Conservation (phyloP, 2,329 filamentous ascomycete species). For the Xylariaceae sp. region DNA sequence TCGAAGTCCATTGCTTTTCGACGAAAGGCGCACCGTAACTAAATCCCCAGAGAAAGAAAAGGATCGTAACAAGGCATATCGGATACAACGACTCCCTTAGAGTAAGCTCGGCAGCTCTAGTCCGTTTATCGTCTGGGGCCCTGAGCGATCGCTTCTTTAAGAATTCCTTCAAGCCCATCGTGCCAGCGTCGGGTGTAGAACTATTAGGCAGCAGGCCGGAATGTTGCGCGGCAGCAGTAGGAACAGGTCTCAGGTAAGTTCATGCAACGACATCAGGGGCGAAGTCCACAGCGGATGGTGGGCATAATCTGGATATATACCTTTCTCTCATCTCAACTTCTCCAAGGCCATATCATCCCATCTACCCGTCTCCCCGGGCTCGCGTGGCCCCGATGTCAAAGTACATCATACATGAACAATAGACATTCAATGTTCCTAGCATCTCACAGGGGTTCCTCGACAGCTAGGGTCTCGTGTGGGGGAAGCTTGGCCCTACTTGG, state of each 20-base stretch:
- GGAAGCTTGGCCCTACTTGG: conserved; percentile 11
- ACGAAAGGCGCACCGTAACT: conserved; percentile 30
- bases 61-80: conserved; percentile 64
- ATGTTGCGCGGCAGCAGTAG: background rate
- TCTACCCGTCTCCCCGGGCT: too few species aligned
- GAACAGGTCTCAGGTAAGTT: background rate
- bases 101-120: conserved; percentile 63
- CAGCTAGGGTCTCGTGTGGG: conserved; percentile 21
- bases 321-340: background rate
- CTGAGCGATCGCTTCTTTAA: conserved; percentile 46
- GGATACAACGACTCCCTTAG: conserved; percentile 69
- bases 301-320: background rate
- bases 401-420: background rate
- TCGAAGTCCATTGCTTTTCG: background rate
- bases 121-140: conserved; percentile 48
- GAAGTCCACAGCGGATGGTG: background rate
- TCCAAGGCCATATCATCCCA: background rate
- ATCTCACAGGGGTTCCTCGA: conserved; percentile 6
- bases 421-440: conserved; percentile 8
- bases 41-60: conserved; percentile 69
- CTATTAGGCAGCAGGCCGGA: background rate
- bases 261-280: background rate
- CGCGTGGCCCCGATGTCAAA: background rate
- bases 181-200: conserved; percentile 5
- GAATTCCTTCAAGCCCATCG: conserved; percentile 50